Evolutionary conservation across 768 basidiomycete genomes (phyloP), one percentile per base, ranked within the genome.

Genomic region (Dioszegia aurantiaca): DNA sequence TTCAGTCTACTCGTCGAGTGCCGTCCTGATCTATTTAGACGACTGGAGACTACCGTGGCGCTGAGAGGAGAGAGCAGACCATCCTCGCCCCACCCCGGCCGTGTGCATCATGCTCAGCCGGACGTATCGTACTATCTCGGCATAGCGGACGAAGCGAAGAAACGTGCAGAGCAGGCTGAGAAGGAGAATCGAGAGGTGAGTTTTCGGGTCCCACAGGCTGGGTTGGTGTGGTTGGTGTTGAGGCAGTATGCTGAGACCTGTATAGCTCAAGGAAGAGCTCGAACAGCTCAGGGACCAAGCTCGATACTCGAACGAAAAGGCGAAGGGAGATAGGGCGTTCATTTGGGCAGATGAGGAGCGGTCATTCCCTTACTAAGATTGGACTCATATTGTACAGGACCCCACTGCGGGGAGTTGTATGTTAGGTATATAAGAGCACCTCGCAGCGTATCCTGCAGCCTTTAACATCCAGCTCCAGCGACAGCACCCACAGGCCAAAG

Each of bases 161-260:
- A 40, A 31, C 42, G 63, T 14, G 48, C 53, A 12, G 65, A 64
- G 14, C 26, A 46, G 26, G 24, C 57, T 8, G 65, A 64, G 43
- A 49, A 59, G 31, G 68, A 70, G 47, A 64, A 64, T 43, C 55
- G 66, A 17, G 59, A 65, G 24, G 63, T 68, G 39, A 59, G 63
- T 53, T n/a, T n/a, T n/a, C n/a, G n/a, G n/a, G n/a, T n/a, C n/a
- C n/a, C n/a, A n/a, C n/a, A n/a, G n/a, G n/a, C n/a, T n/a, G n/a
- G n/a, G n/a, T n/a, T n/a, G n/a, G n/a, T n/a, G n/a, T n/a, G n/a
- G n/a, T n/a, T n/a, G n/a, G n/a, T n/a, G n/a, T n/a, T 51, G 19
- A 11, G 24, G 17, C 8, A 21, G 2, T 21, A 8, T 4, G 33
- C n/a, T 9, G 21, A 51, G 48, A 51, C 21, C 9, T 4, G 4